phyloP scores from a whole-genome alignment of 495 filamentous ascomycete genomes.

The Apodospora peruviana region DNA sequence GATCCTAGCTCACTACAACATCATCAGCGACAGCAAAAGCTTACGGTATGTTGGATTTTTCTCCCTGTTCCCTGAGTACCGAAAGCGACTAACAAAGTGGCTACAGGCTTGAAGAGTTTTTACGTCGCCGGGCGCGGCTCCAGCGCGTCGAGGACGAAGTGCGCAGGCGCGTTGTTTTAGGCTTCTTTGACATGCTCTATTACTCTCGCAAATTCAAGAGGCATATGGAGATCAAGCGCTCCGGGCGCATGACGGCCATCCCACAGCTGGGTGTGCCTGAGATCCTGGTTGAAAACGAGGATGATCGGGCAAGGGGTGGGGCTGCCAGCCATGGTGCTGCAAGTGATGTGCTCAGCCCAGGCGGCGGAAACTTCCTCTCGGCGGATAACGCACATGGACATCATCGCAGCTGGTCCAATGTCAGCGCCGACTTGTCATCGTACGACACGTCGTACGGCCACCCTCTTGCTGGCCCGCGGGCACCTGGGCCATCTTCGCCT shows the following conservation, averaged over 20 bases:
- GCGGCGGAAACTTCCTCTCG: conserved; percentile 21
- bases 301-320: conserved; percentile 18
- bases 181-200: conserved; percentile 94
- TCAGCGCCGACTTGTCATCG: conserved; percentile 34
- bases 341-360: conserved; percentile 3
- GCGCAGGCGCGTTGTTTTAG: conserved; percentile 76
- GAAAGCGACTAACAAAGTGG: conserved; percentile 10
- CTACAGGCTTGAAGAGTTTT: conserved; percentile 79
- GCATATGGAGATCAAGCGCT: conserved; percentile 58
- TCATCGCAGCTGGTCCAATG: conserved; percentile 35
- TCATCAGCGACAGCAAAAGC: conserved; percentile 97
- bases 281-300: conserved; percentile 75
- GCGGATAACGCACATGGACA: conserved; percentile 31
- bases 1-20: conserved; percentile 97
- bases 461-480: conserved; percentile 35
- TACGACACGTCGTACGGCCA: conserved; percentile 38
- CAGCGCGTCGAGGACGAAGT: conserved; percentile 97
- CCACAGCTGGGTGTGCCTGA: conserved; percentile 84
- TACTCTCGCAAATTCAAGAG: conserved; percentile 80
- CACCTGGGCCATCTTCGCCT: conserved; percentile 16
- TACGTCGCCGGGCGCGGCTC: conserved; percentile 81
- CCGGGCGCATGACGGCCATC: conserved; percentile 66
- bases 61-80: background rate
- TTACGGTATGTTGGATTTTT: conserved; percentile 54
- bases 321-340: conserved; percentile 15